Evolutionary conservation across 2,329 filamentous ascomycete genomes (phyloP), one percentile per base, ranked within the genome.

Genomic region (Nemania serpens): DNA sequence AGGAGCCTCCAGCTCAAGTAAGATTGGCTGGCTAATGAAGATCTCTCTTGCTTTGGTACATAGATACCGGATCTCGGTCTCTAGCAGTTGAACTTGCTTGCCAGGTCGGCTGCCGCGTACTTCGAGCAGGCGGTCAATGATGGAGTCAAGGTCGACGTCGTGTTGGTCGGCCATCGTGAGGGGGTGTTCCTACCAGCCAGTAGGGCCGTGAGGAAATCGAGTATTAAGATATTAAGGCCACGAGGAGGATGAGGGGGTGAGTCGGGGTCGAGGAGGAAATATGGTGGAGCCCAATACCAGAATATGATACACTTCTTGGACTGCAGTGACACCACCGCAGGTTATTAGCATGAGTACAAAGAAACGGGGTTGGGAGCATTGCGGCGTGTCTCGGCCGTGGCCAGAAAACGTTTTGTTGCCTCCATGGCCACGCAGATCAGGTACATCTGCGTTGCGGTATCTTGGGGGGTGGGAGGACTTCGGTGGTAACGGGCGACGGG

Each of bases 21-120:
- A 84, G 74, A 98, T 98, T 69, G 95, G 95, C 83, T 99, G 95
- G 65, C 93, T 97, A 79, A 99, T 98, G 84, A 99, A 98, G 74
- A 99, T 98, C 83, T 99, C 95, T 69, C 95, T 90, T 66, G 94
- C 93, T 84, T 98, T 98, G 77, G 94, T 97, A 87, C 95, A 99
- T 68, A 99, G 87, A 80, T 88, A 97, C 76, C 94, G 90, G 71
- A 99, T 99, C 82, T 98, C 95, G 64, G 91, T 88, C 80, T 99
- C 95, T 69, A 97, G 84, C 70, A 99, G 87, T 82, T 98, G 94
- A 58, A 99, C 95, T 81, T 98, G 95, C 84, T 99, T 99, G 73
- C 95, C 95, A 60, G 95, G 95, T 75, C 95, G 89, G 85, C 93
- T 97, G 77, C 94, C 95, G 81, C 95, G 90, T 76, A 98, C 95